Percentiles rank a stretch among this genome's conserved stretches.
Evolutionary conservation across 1,284 basidiomycete species (phyloP).

Genomic region (Phylloporus sp.): DNA sequence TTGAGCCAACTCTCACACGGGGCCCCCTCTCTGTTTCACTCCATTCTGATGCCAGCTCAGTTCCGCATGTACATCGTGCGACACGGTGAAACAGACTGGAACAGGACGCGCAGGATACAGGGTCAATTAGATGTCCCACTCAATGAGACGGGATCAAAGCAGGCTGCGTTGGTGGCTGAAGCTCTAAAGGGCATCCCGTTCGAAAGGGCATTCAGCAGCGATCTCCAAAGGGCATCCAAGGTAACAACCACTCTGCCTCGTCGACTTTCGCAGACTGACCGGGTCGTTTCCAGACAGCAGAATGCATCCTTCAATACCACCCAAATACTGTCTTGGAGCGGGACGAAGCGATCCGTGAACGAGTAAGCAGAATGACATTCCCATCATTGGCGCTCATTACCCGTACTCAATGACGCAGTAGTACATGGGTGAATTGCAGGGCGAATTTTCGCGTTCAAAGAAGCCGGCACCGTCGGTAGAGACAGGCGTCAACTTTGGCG

Average conservation of each 20-base stretch:
- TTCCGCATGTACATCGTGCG: constrained; percentile 70
- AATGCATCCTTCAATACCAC: constrained; percentile 64
- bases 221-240: constrained; percentile 66
- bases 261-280: background rate
- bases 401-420: constrained; percentile 36
- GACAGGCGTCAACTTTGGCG: constrained; percentile 49
- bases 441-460: constrained; percentile 41
- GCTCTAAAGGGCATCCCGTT: constrained; percentile 61
- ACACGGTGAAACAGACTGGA: constrained; percentile 79
- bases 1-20: constrained; percentile 9
- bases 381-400: constrained; percentile 4
- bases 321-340: constrained; percentile 51
- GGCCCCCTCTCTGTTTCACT: constrained; percentile 1
- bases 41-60: constrained; percentile 29
- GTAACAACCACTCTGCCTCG: constrained; percentile 53
- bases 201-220: constrained; percentile 66
- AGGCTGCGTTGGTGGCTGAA: constrained; percentile 62
- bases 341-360: constrained; percentile 63
- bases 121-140: constrained; percentile 73
- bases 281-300: constrained; percentile 60
- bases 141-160: constrained; percentile 64
- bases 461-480: constrained; percentile 44
- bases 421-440: constrained; percentile 74
- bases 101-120: constrained; percentile 67
- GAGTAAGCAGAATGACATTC: constrained; percentile 51